phyloP scores from a whole-genome alignment of 2,329 filamentous ascomycete genomes.

The Thielaviopsis musarum region DNA sequence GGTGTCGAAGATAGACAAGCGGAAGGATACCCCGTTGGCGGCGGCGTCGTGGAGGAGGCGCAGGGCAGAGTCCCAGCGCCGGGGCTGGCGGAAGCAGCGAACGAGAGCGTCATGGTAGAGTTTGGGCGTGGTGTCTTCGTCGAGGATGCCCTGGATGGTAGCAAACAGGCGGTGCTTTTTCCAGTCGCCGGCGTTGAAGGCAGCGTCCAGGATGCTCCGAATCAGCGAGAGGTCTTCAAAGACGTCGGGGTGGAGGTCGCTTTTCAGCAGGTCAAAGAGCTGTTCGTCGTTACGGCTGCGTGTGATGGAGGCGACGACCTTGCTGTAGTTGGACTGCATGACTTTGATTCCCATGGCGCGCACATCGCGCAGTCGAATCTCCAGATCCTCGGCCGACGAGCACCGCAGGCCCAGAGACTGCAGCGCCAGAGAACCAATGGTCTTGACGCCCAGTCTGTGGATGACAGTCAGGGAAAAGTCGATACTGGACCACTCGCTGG shows the following conservation, averaged over 20 bases:
- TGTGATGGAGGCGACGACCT: conserved; percentile 48
- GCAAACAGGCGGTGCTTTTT: conserved; percentile 27
- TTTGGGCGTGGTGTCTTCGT: conserved; percentile 13
- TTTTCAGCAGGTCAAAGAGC: conserved; percentile 28
- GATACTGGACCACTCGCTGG: conserved; percentile 51
- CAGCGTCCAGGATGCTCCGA: conserved; percentile 22
- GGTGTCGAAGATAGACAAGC: conserved; percentile 1
- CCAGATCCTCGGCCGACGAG: conserved; percentile 2
- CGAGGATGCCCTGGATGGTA: conserved; percentile 21
- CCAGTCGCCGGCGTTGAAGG: conserved; percentile 21
- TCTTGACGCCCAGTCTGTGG: conserved; percentile 50
- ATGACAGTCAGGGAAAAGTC: conserved; percentile 56
- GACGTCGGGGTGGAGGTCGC: conserved; percentile 38
- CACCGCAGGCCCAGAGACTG: conserved; percentile 55
- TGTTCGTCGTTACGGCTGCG: conserved; percentile 33
- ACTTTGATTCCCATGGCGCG: conserved; percentile 41
- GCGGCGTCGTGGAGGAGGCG: conserved; percentile 4
- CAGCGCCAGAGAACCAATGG: conserved; percentile 59
- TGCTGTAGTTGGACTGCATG: conserved; percentile 45
- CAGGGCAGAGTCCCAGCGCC: conserved; percentile 17
- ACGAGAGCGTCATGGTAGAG: conserved; percentile 15
- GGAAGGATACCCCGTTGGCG: not conserved
- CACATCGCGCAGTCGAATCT: not conserved
- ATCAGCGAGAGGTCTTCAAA: conserved; percentile 31
- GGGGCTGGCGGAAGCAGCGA: conserved; percentile 16